Conservation (phyloP, 306 rosid species). For the Phaseolus lunatus region DNA sequence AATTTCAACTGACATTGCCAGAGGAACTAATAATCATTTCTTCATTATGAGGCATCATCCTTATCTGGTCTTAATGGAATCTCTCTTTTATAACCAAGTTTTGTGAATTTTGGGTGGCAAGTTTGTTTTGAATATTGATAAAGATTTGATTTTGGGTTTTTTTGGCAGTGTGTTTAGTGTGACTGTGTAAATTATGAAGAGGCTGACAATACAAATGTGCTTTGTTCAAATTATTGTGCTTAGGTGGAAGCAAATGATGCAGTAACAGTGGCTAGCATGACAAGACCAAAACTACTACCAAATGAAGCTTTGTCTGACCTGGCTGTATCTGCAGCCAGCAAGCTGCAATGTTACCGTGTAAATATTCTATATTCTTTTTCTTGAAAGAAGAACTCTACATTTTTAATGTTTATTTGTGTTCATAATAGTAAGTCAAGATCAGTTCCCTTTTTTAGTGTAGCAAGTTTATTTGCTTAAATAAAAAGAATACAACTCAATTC, state of each 20-base stretch:
- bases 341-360: conserved; percentile 89
- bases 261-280: conserved; percentile 89
- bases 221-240: conserved; percentile 37
- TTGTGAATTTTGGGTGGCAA: not conserved
- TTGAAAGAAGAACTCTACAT: not conserved
- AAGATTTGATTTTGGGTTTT: not conserved
- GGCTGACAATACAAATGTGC: conserved; percentile 11
- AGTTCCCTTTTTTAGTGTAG: conserved; percentile 8
- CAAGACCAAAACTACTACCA: conserved; percentile 78
- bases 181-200: conserved; percentile 8
- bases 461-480: conserved; percentile 3
- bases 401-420: conserved; percentile 24
- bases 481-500: conserved; percentile 29
- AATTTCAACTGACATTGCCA: conserved; percentile 28
- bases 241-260: conserved; percentile 96
- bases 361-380: conserved; percentile 11
- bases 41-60: not conserved
- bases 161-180: conserved; percentile 20
- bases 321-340: conserved; percentile 89
- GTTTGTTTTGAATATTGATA: not conserved
- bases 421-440: not conserved
- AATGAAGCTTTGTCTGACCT: conserved; percentile 85
- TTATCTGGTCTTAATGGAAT: not conserved
- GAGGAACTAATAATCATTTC: conserved; percentile 11
- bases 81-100: not conserved